Percentiles rank a stretch among this genome's conserved stretches.
Evolutionary conservation across 2,329 filamentous ascomycete genomes (phyloP).

Genomic region (Fonsecaea multimorphosa): DNA sequence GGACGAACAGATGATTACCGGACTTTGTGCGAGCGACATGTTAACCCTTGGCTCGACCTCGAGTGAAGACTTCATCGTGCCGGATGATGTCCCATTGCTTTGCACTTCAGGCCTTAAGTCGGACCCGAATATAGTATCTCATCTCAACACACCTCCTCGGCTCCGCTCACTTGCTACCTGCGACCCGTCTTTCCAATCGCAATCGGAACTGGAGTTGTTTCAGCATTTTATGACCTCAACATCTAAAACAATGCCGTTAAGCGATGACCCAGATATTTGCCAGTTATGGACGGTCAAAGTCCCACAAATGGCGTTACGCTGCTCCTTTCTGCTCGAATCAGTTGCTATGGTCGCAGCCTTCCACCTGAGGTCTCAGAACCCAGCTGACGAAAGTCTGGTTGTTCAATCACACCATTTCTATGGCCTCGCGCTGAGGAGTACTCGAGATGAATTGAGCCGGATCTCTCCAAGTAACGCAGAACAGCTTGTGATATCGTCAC

Average conservation of each 20-base stretch:
- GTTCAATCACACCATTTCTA: slow-evolving; percentile 11
- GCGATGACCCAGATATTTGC: neutral
- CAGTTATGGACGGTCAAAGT: slow-evolving; percentile 7
- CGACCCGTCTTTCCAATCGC: neutral
- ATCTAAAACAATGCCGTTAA: slow-evolving; percentile 2
- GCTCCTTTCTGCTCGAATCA: slow-evolving; percentile 6
- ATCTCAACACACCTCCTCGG: neutral
- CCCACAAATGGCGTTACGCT: slow-evolving; percentile 6
- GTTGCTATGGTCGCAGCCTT: slow-evolving; percentile 8
- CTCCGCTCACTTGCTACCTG: slow-evolving; percentile 4
- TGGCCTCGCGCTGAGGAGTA: slow-evolving; percentile 3
- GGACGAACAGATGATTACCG: slow-evolving; percentile 3
- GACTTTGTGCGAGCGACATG: neutral
- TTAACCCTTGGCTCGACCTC: neutral
- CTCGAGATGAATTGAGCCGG: slow-evolving; percentile 1
- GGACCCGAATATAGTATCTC: no score
- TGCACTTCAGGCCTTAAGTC: no score
- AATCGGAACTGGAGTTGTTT: slow-evolving; percentile 3
- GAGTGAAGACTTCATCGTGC: no score
- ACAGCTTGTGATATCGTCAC: slow-evolving; percentile 11
- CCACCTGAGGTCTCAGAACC: slow-evolving; percentile 1
- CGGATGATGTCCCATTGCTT: no score
- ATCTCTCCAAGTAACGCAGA: slow-evolving; percentile 1
- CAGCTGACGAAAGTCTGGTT: slow-evolving; percentile 4
- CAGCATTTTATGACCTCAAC: slow-evolving; percentile 6